phyloP scores from a whole-genome alignment of 495 filamentous ascomycete species.

The Trichocladium uniseriatum region DNA sequence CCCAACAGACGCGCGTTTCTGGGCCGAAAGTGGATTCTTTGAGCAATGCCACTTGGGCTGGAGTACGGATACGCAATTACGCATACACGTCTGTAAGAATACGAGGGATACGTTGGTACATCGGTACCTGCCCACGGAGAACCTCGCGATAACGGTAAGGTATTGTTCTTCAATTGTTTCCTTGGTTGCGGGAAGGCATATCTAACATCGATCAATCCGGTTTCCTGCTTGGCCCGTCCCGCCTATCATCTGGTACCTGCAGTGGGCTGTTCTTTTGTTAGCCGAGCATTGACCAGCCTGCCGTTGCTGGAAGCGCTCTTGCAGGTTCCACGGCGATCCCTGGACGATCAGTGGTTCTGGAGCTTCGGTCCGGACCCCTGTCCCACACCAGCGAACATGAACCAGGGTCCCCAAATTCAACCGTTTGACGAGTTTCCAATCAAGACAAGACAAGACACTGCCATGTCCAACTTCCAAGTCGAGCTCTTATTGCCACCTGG shows the following conservation, averaged over 20 bases:
- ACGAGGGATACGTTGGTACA: too few species aligned
- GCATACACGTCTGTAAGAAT: too few species aligned
- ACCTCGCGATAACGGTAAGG: too few species aligned
- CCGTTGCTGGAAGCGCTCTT: conserved; percentile 15
- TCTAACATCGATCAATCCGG: conserved; percentile 3
- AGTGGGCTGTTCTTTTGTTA: neutral
- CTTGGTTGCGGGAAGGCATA: neutral
- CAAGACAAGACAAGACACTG: too few species aligned
- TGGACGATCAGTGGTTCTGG: conserved; percentile 15
- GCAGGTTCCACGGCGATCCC: conserved; percentile 12
- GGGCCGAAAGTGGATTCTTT: neutral
- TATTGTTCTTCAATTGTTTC: conserved; percentile 1
- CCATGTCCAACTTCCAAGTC: conserved; percentile 12
- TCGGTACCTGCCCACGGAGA: too few species aligned
- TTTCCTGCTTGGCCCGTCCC: conserved; percentile 10
- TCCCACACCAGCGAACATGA: conserved; percentile 8
- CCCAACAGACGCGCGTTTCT: conserved; percentile 9
- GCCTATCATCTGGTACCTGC: neutral
- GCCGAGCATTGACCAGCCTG: conserved; percentile 7
- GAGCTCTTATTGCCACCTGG: conserved; percentile 16
- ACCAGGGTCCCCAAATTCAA: conserved; percentile 22
- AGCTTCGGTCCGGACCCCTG: conserved; percentile 12
- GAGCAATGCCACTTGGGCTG: neutral
- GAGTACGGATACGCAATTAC: neutral
- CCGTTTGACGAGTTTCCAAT: conserved; percentile 27